These are phyloP conservation scores for Lunularia cruciata DNA, from an alignment of 225 moss, liverwort and hornwort species.

Conservation along the genomic window DNA sequence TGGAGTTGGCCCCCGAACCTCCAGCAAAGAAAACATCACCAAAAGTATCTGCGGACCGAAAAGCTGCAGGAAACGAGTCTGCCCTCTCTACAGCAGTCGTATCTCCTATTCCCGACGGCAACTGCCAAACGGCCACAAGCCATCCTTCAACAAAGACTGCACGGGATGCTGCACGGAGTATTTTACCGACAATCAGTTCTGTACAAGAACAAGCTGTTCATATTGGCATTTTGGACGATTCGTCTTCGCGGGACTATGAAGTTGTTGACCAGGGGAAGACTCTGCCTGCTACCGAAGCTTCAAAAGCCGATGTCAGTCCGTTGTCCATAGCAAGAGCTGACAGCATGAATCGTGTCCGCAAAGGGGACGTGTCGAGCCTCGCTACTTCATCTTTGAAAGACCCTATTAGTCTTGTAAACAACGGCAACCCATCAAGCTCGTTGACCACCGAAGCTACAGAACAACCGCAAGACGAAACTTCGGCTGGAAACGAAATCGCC, in stretches of 20 bases:
- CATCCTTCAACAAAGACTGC: neutral
- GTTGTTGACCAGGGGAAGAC: neutral
- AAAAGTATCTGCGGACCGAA: conserved; percentile 4
- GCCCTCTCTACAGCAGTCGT: neutral
- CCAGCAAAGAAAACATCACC: conserved; percentile 16
- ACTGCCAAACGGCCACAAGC: neutral
- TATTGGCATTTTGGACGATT: neutral
- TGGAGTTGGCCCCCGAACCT: neutral
- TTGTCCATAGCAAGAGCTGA: neutral
- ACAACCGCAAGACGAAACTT: neutral
- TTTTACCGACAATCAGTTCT: neutral
- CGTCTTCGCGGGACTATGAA: no score
- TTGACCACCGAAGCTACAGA: neutral
- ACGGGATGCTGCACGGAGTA: neutral
- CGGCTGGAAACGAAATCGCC: neutral
- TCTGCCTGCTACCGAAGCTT: neutral
- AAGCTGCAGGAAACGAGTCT: conserved; percentile 3
- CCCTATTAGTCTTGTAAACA: neutral
- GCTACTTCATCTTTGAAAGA: neutral
- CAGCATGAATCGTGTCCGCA: neutral
- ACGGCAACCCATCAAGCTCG: neutral
- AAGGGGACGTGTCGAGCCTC: neutral
- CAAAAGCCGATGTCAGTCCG: neutral
- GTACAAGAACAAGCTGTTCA: neutral
- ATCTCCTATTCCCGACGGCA: conserved; percentile 7